Base-by-base conservation (phyloP, 2,329 filamentous ascomycete species). In the Sphaerostilbella broomeana region DNA sequence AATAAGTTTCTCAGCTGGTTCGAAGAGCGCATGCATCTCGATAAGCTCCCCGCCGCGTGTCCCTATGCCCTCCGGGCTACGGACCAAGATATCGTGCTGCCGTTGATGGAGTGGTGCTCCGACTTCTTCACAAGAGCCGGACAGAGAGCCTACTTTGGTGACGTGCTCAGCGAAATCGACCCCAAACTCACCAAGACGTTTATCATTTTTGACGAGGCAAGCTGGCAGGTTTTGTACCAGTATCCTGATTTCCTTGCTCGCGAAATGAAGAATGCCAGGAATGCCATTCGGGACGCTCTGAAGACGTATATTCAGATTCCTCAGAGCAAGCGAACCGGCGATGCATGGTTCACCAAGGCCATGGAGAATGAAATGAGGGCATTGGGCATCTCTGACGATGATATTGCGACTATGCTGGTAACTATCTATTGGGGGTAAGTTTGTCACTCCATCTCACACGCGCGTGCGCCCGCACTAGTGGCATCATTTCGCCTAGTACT, bases 171-270 rank as follows among this genome's bases (percentile, higher is more conserved):
- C 17, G 8, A 37, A 13, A 42, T 56, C 10, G 44, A 55, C 18
- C 50, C 48, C 1, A 16, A 18, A 0, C 31, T 47, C 3, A 18
- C 52, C 0, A 22, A 40, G 0, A 29, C 42, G 10, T 57, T 48
- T 37, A 8, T 55, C 3, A 34, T 24, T 2, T 57, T 54, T 21
- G 53, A 56, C 30, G 50, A 56, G 29, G 28, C 53, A 2, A 46
- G 42, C 34, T 58, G 50, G 49, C 38, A 58, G 45, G 41, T 54
- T 30, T 41, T 58, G 4, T 58, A 55, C 32, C 51, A 53, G 26
- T 56, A 53, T 26, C 54, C 53, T 0, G 25, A 15, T 12, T 44
- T 52, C 13, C 38, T 58, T 8, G 40, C 35, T 15, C 2, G 27
- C 2, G 45, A 53, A 7, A 54, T 55, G 53, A 39, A 26, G 2